Evolutionary conservation across 2,329 filamentous ascomycete genomes (phyloP), one percentile per base, ranked within the genome.

Genomic region (Pseudogymnoascus sp.): DNA sequence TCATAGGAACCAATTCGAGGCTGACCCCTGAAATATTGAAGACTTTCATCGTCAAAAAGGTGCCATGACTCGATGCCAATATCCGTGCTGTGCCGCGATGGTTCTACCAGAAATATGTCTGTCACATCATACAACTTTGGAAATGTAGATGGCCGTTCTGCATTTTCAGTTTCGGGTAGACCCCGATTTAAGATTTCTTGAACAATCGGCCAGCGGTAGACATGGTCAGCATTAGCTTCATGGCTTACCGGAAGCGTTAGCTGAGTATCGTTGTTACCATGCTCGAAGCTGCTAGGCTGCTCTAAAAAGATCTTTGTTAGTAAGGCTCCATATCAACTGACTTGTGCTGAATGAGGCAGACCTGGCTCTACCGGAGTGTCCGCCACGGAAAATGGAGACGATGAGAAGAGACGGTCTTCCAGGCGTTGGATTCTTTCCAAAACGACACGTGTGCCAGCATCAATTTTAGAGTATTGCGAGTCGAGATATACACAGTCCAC

Each of bases 401-500:
- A 63, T 3, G 67, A 60, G 10, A 73, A 40, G 0, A 73, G 36
- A 0, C 72, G 65, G 28, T 74, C 69, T 12, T 74, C 72, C 0
- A 74, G 66, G 5, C 70, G 62, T n/a, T 74, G 70, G 7, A 74
- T 73, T 0, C 71, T 38, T 16, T 73, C 72, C 1, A 74, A 65
- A 1, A 74, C 62, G 14, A 72, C 64, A 5, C 68, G 62, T 0
- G 72, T 74, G 37, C 72, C 73, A 25, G 69, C 67, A 37, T 73
- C 72, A 10, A 73, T 70, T 34, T 67, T 68, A 1, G 69, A 69
- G 8, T 71, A 69, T 21, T 71, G 67, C 28, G 71, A 66, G 44
- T 73, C 71, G n/a, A 66, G 64, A 16, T 73, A 73, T 2, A 71
- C 61, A 61, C 72, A 73, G 34, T 72, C 71, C 1, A 73, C 71